Percentiles rank a stretch among this genome's conserved stretches.
phyloP scores from a whole-genome alignment of 164 flowering plant species.

The Sedum album region DNA sequence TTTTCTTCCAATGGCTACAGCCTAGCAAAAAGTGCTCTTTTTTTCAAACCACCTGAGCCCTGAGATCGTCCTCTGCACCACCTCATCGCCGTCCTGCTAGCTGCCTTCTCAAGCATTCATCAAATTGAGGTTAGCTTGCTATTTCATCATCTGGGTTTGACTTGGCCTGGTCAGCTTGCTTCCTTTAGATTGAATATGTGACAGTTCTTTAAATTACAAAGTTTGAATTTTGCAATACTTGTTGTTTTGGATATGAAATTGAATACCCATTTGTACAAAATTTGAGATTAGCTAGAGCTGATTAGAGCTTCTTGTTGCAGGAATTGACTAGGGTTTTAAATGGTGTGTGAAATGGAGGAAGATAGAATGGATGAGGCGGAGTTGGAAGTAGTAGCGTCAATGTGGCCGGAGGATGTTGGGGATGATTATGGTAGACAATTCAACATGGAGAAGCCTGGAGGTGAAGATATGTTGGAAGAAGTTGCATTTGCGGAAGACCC shows the following conservation, averaged over 20 bases:
- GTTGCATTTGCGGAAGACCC: conserved; percentile 51
- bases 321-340: conserved; percentile 1
- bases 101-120: background rate
- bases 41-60: conserved; percentile 2
- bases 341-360: conserved; percentile 57
- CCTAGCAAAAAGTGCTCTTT: background rate
- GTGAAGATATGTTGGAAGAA: conserved; percentile 72
- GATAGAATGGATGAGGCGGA: conserved; percentile 64
- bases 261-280: no score
- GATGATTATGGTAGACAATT: conserved; percentile 58
- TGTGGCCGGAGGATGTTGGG: conserved; percentile 94
- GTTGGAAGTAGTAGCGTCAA: conserved; percentile 62
- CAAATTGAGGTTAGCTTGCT: background rate
- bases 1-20: background rate
- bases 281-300: no score
- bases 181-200: background rate
- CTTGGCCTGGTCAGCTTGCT: background rate
- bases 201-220: no score
- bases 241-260: no score
- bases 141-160: background rate
- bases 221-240: no score
- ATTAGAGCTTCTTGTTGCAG: no score
- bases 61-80: background rate
- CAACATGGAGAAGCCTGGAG: conserved; percentile 65
- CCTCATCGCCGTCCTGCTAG: background rate